Percentiles rank a stretch among this genome's conserved stretches.
phyloP scores from a whole-genome alignment of 2,329 filamentous ascomycete genomes.

The Microdochium trichocladiopsis region DNA sequence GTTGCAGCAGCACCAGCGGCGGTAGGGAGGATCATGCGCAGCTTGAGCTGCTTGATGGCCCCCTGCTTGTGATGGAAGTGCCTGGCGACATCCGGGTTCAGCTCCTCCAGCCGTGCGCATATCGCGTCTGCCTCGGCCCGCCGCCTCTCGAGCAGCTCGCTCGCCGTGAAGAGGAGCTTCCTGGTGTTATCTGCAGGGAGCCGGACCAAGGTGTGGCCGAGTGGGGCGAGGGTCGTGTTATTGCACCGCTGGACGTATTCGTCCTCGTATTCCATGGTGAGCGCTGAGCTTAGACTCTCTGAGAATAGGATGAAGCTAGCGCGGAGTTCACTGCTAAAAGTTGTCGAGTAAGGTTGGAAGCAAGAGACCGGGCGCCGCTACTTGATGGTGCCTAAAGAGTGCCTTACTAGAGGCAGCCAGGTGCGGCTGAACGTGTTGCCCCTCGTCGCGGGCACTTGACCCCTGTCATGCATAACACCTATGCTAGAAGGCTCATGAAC shows the following conservation, averaged over 20 bases:
- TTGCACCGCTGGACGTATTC: neutral
- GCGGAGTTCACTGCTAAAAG: no score
- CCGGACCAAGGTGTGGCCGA: neutral
- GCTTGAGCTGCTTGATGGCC: slow-evolving; percentile 4
- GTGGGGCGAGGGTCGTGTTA: neutral
- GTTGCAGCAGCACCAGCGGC: neutral
- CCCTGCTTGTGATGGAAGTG: slow-evolving; percentile 9
- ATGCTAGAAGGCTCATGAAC: no score
- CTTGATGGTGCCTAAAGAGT: no score
- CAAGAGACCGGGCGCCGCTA: no score
- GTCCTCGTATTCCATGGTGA: neutral
- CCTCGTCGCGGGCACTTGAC: no score
- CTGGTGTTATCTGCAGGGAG: neutral
- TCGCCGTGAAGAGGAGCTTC: neutral
- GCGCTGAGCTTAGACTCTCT: no score
- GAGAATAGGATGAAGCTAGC: no score
- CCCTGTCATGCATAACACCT: no score
- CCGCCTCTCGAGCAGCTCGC: neutral
- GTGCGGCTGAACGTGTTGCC: no score
- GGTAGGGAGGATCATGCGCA: slow-evolving; percentile 13
- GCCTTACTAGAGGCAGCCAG: no score
- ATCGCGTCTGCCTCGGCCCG: neutral
- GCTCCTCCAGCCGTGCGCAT: slow-evolving; percentile 3
- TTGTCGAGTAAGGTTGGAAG: no score
- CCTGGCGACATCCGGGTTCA: slow-evolving; percentile 8